These are phyloP conservation scores for Chrysanthemum seticuspe DNA, from an alignment of 129 eudicot species.

Conservation along the genomic window DNA sequence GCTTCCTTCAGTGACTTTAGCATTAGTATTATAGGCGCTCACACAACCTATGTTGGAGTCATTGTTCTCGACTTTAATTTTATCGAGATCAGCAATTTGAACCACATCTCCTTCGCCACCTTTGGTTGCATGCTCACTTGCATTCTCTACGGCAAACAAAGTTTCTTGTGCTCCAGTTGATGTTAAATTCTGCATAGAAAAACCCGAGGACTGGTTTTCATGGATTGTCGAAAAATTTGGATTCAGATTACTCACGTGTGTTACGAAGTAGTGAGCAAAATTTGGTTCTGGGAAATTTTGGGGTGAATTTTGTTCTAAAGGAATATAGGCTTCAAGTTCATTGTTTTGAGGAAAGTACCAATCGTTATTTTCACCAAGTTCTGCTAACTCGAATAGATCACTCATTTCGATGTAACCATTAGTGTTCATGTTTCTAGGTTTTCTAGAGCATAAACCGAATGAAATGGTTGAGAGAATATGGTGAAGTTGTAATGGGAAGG, in stretches of 20 bases:
- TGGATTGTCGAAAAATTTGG: constrained; percentile 37
- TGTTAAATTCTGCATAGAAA: constrained; percentile 2
- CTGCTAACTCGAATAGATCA: not conserved
- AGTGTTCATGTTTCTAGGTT: no score
- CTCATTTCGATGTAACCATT: no score
- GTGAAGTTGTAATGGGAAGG: no score
- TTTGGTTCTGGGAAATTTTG: constrained; percentile 34
- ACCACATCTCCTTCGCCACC: no score
- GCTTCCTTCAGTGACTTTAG: no score
- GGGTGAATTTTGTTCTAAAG: constrained; percentile 17
- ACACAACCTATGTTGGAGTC: not conserved
- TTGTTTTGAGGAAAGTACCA: constrained; percentile 1
- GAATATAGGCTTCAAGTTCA: constrained; percentile 22
- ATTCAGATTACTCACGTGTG: constrained; percentile 38
- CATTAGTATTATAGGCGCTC: no score
- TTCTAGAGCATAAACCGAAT: no score
- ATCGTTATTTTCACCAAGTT: constrained; percentile 31
- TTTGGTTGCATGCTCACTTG: no score
- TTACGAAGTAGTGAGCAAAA: constrained; percentile 27
- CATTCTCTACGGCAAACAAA: constrained; percentile 63
- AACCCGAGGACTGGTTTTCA: constrained; percentile 33
- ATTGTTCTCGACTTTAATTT: constrained; percentile 37
- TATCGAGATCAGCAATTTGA: constrained; percentile 42
- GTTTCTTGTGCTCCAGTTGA: constrained; percentile 1
- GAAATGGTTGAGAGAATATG: no score